Conservation (phyloP, 2,329 filamentous ascomycete species). For the Stemphylium beticola region DNA sequence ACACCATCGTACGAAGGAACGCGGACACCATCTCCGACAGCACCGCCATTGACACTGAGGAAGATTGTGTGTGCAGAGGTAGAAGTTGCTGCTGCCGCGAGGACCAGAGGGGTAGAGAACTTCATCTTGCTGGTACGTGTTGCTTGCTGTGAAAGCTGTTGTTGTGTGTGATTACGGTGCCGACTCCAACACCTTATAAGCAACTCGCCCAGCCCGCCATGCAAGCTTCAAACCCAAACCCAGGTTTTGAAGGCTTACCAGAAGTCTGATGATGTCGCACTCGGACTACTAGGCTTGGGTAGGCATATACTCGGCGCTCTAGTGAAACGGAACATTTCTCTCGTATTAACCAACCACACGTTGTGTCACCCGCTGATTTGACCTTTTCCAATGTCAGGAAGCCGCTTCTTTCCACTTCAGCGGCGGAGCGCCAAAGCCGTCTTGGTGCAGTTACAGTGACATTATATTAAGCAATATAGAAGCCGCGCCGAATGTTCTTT, state of each 20-base stretch:
- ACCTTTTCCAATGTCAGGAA: constrained; percentile 2
- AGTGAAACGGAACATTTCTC: constrained; percentile 17
- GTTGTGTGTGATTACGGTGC: not conserved
- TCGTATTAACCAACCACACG: constrained; percentile 26
- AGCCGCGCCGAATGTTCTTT: constrained; percentile 26
- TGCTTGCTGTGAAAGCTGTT: not conserved
- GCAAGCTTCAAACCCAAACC: constrained; percentile 1
- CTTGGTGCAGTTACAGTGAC: constrained; percentile 4
- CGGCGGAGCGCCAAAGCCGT: constrained; percentile 25
- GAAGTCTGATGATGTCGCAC: constrained; percentile 14
- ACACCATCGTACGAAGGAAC: constrained; percentile 52
- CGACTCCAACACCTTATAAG: constrained; percentile 13
- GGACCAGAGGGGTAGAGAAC: constrained; percentile 30
- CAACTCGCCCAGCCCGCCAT: not conserved
- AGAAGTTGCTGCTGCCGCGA: constrained; percentile 40
- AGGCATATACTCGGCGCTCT: not conserved
- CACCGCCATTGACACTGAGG: constrained; percentile 55
- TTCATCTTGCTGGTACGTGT: constrained; percentile 29
- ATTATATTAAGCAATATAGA: constrained; percentile 40
- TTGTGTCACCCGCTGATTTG: constrained; percentile 5
- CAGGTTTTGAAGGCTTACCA: not conserved
- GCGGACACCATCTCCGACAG: constrained; percentile 59
- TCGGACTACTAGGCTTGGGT: not conserved
- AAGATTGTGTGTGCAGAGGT: constrained; percentile 60
- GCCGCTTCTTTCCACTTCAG: constrained; percentile 11